These are phyloP conservation scores for Panicum miliaceum DNA, from an alignment of 176 grass and related monocot genomes.

Conservation along the genomic window DNA sequence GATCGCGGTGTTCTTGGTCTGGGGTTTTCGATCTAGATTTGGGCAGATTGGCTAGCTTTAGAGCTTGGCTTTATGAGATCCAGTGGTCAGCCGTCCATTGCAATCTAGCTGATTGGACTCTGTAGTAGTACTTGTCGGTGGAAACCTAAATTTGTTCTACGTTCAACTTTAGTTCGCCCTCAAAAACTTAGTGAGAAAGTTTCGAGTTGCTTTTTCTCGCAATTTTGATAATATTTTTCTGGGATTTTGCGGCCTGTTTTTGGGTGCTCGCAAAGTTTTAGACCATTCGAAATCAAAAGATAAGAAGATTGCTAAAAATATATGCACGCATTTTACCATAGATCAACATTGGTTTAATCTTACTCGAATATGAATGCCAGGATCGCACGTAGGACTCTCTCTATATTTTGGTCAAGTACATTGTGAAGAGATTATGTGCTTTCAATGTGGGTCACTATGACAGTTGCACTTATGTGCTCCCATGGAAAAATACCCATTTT, in stretches of 20 bases:
- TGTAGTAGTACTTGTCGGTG: neutral
- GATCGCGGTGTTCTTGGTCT: neutral
- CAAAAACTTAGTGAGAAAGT: neutral
- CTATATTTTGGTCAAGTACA: neutral
- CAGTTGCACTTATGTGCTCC: neutral
- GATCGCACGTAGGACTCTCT: neutral
- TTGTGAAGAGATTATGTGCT: neutral
- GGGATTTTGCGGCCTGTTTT: neutral
- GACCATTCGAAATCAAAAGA: neutral
- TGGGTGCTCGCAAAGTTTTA: neutral
- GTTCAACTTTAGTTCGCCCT: neutral
- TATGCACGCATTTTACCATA: neutral
- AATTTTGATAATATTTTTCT: neutral
- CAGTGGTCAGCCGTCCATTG: neutral
- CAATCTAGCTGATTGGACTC: neutral
- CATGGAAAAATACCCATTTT: neutral
- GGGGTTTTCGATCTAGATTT: conserved; percentile 32
- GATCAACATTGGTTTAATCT: neutral
- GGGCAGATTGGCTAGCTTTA: neutral
- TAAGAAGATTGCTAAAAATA: neutral
- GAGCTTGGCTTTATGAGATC: neutral
- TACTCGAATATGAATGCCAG: neutral
- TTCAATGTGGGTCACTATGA: neutral
- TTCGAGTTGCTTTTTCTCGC: neutral
- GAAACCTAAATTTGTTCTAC: neutral